Percentiles rank a stretch among this genome's conserved stretches.
Evolutionary conservation across 2,329 filamentous ascomycete species (phyloP).

Genomic region (Penicillium sp.): DNA sequence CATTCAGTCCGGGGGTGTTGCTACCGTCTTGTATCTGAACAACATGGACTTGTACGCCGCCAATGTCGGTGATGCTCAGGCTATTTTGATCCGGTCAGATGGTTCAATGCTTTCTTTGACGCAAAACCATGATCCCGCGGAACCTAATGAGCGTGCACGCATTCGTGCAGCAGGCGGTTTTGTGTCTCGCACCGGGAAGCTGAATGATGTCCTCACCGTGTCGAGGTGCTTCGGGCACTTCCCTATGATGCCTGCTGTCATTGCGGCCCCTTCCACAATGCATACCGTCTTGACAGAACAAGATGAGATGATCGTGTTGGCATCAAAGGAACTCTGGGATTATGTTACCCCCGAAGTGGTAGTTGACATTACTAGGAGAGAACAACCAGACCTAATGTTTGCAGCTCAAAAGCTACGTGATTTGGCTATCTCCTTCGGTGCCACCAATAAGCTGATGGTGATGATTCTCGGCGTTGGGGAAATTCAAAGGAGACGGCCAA

Average conservation of each 20-base stretch:
- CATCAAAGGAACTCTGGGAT: constrained; percentile 92
- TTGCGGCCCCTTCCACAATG: constrained; percentile 81
- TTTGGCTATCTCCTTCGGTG: constrained; percentile 91
- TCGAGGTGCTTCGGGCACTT: constrained; percentile 95
- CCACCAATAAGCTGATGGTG: constrained; percentile 94
- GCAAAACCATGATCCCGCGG: constrained; percentile 88
- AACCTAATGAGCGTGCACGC: constrained; percentile 76
- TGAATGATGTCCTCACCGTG: constrained; percentile 88
- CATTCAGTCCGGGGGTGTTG: constrained; percentile 83
- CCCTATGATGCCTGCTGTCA: constrained; percentile 86
- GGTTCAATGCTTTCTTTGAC: constrained; percentile 81
- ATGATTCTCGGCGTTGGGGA: constrained; percentile 96
- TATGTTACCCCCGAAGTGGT: constrained; percentile 86
- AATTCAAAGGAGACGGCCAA: constrained; percentile 77
- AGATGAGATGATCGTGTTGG: constrained; percentile 90
- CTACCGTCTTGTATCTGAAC: constrained; percentile 86
- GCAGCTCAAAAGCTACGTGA: constrained; percentile 93
- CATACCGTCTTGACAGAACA: constrained; percentile 78
- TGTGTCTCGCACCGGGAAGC: constrained; percentile 88
- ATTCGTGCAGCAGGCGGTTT: constrained; percentile 94
- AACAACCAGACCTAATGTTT: constrained; percentile 87
- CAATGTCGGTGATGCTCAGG: constrained; percentile 93
- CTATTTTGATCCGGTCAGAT: constrained; percentile 90
- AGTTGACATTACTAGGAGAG: constrained; percentile 84
- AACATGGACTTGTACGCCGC: constrained; percentile 89